Base-by-base conservation (phyloP, 805 yeast genomes). In the Candida takata region DNA sequence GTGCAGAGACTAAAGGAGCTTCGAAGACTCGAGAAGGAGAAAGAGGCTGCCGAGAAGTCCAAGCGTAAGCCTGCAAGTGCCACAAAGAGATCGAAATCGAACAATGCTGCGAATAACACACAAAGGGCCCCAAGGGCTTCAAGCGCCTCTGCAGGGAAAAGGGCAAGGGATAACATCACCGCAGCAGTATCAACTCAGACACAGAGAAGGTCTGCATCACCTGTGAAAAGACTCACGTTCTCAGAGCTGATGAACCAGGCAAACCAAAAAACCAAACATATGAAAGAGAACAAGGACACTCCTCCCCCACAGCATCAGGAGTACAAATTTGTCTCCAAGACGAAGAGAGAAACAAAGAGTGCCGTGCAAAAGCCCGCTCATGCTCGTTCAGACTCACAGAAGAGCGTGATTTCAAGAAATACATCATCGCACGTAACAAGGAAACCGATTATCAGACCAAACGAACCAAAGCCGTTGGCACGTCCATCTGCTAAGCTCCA, bases 1-100 rank as follows among this genome's bases (percentile, higher is more conserved):
- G 84, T 82, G 8, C 75, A 74, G 25, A 57, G 81, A 38, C 59
- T 82, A 26, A 82, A 82, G 45, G 87, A 79, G 39, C 74, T 78
- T 3, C 62, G 90, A 51, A 62, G 74, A 41, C 57, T 64, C 28
- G 86, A 82, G 43, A 64, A 60, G 27, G 56, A 53, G 35, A 58
- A 52, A 30, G 55, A 54, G 15, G 62, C 62, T 29, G 29, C 29
- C 12, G 13, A n/a, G 20, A 39, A 33, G 29, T 13, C 38, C 16
- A 18, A 33, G 29, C 34, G 33, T 15, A 23, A 24, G 8, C 17
- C 41, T 13, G 14, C 19, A 24, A 29, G 21, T 24, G 24, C 30
- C 10, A 20, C 23, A 24, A 18, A n/a, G 28, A 24, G 14, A 23
- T 15, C 31, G 4, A 19, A 25, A n/a, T 7, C 40, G 8, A 11